These are phyloP conservation scores for Penicillium sp. DNA, from an alignment of 2,329 filamentous ascomycete species.

Conservation along the genomic window DNA sequence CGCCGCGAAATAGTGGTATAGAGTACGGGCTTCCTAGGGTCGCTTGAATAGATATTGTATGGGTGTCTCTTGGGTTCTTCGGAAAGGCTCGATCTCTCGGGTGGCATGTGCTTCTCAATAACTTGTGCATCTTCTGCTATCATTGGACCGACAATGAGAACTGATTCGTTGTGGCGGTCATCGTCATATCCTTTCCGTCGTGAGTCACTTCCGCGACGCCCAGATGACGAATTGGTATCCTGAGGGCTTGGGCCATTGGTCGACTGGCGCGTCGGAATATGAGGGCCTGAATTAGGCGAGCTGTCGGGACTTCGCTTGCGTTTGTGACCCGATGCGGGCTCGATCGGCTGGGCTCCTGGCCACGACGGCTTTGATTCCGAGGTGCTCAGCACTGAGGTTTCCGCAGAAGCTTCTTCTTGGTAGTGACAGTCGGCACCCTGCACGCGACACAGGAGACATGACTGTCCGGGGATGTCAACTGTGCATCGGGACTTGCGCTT, in stretches of 20 bases:
- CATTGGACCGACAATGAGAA: slow-evolving; percentile 61
- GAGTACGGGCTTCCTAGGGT: slow-evolving; percentile 47
- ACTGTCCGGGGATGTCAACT: slow-evolving; percentile 53
- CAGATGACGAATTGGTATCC: slow-evolving; percentile 24
- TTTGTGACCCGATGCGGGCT: slow-evolving; percentile 33
- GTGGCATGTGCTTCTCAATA: slow-evolving; percentile 59
- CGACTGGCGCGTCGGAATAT: slow-evolving; percentile 16
- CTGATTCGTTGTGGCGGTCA: slow-evolving; percentile 44
- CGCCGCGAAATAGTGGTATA: slow-evolving; percentile 52
- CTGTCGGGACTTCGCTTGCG: slow-evolving; percentile 37
- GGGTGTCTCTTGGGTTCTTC: slow-evolving; percentile 44
- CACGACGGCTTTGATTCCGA: slow-evolving; percentile 27
- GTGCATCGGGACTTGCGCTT: slow-evolving; percentile 64
- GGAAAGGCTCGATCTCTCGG: slow-evolving; percentile 39
- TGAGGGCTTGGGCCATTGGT: slow-evolving; percentile 26
- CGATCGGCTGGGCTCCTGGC: slow-evolving; percentile 25
- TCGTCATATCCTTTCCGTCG: slow-evolving; percentile 36
- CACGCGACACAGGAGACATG: slow-evolving; percentile 59
- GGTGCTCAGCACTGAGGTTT: slow-evolving; percentile 27
- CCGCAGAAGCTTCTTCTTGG: slow-evolving; percentile 41
- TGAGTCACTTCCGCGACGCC: slow-evolving; percentile 31
- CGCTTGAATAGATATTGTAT: slow-evolving; percentile 54
- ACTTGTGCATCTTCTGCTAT: slow-evolving; percentile 62
- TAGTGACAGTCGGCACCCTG: slow-evolving; percentile 60
- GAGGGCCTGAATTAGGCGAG: slow-evolving; percentile 21